These are phyloP conservation scores for Aspergillus costaricaensis DNA, from an alignment of 2,329 filamentous ascomycete genomes.

Conservation along the genomic window DNA sequence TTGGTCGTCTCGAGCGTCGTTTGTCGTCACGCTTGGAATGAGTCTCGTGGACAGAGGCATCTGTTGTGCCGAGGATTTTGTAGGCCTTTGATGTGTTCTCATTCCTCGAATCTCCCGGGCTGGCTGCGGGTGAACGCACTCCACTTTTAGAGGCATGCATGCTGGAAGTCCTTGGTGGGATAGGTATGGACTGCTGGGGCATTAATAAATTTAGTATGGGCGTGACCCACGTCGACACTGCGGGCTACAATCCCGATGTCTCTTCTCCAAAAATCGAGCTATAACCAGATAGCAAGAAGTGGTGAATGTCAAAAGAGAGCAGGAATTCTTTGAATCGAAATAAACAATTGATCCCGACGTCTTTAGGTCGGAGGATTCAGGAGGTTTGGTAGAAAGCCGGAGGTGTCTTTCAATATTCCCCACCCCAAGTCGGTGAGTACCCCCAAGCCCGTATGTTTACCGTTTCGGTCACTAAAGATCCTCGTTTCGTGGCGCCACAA, in stretches of 20 bases:
- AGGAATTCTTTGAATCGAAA: too few relatives aligned
- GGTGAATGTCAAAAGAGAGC: too few relatives aligned
- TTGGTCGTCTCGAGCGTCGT: conserved; percentile 35
- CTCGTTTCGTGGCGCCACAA: neutral
- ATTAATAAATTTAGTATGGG: conserved; percentile 6
- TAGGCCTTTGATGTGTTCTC: conserved; percentile 35
- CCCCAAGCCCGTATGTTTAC: neutral
- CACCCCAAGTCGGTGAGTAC: conserved; percentile 17
- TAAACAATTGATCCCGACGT: neutral
- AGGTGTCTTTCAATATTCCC: conserved; percentile 11
- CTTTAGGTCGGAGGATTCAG: neutral
- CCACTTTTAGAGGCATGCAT: conserved; percentile 18
- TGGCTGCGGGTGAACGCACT: conserved; percentile 12
- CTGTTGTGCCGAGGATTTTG: conserved; percentile 34
- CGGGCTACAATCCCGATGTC: neutral
- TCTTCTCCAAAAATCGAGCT: neutral
- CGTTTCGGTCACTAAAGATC: neutral
- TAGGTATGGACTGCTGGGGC: conserved; percentile 15
- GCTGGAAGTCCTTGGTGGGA: conserved; percentile 23
- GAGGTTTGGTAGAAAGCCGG: conserved; percentile 4
- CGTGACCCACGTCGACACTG: neutral
- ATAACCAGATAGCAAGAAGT: neutral
- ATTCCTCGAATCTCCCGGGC: conserved; percentile 20
- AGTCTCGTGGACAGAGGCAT: conserved; percentile 27
- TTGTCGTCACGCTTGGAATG: conserved; percentile 26